Evolutionary conservation across 2,329 filamentous ascomycete species (phyloP), one percentile per base, ranked within the genome.

Genomic region (Coleophoma eucalyptorum): DNA sequence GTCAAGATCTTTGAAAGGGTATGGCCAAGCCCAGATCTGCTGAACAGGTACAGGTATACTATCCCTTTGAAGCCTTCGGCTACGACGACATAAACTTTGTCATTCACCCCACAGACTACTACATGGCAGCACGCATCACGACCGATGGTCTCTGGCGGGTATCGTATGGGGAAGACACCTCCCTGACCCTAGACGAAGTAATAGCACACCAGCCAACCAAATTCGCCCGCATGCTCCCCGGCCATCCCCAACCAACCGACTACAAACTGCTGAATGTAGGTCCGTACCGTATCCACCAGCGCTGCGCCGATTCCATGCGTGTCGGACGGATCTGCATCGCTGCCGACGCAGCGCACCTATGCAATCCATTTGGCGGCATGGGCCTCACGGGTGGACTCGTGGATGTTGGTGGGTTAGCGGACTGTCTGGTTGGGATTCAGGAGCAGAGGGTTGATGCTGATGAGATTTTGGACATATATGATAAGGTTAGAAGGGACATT

Each of bases 341-440:
- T 3, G 75, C 75, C 1, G 75, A 78, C 62, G 75, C 75, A 11
- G 75, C 74, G 2, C 75, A 78, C 63, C 53, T 76, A 15, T 74
- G 72, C 54, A 75, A 76, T 54, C 72, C 73, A 40, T 76, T 74
- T 65, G 83, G 83, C 43, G 83, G 83, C 0, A 68, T 85, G 15
- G 83, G 83, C 1, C 75, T 86, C 46, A 85, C 81, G 0, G 81
- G 81, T 5, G 83, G 83, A 0, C 80, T 86, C 49, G 79, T 81
- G n/a, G 83, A 86, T 56, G 74, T 83, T 3, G 81, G 79, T 11
- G 79, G 80, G 0, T 71, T 86, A 5, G 81, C 75, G 51, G 81
- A 86, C 57, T 83, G 81, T 58, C 71, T 86, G 10, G 62, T 51
- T 13, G 69, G 68, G 1, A 68, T 72, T 5, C 58, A 66, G 43